These are phyloP conservation scores for Exophiala sp. DNA, from an alignment of 2,329 filamentous ascomycete genomes.

Conservation along the genomic window DNA sequence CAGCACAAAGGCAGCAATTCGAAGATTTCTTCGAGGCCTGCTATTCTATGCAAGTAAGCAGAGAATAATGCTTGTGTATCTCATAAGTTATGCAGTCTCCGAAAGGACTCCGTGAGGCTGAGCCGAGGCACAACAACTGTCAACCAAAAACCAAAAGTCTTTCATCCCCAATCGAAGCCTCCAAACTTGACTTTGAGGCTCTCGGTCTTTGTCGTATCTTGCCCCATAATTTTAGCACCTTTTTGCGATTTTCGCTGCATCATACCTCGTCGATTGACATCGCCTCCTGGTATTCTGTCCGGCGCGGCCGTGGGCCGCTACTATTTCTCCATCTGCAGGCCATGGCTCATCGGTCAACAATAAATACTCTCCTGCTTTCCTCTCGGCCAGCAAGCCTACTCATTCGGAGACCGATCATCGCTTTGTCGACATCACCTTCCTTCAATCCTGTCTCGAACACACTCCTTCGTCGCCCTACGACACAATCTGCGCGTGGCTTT, in stretches of 20 bases:
- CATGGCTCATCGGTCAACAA: constrained; percentile 21
- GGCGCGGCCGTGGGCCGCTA: constrained; percentile 8
- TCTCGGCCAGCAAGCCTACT: constrained; percentile 2
- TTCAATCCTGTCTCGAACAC: neutral
- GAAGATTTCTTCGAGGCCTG: neutral
- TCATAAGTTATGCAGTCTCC: neutral
- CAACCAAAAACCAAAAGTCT: neutral
- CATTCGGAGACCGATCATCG: neutral
- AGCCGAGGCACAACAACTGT: neutral
- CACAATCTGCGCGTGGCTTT: neutral
- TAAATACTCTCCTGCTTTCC: constrained; percentile 15
- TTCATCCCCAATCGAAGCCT: neutral
- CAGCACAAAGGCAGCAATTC: constrained; percentile 1
- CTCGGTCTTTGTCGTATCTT: neutral
- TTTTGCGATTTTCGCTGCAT: neutral
- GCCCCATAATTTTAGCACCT: neutral
- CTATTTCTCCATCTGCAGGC: neutral
- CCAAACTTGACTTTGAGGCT: neutral
- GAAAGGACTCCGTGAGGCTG: neutral
- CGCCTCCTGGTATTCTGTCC: neutral
- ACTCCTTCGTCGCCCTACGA: constrained; percentile 1
- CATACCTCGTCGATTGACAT: neutral
- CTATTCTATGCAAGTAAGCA: neutral
- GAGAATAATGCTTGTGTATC: neutral
- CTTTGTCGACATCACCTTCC: neutral